Evolutionary conservation across 225 moss, liverwort and hornwort genomes (phyloP).

Genomic region (Bryoerythrophyllum caledonicum): DNA sequence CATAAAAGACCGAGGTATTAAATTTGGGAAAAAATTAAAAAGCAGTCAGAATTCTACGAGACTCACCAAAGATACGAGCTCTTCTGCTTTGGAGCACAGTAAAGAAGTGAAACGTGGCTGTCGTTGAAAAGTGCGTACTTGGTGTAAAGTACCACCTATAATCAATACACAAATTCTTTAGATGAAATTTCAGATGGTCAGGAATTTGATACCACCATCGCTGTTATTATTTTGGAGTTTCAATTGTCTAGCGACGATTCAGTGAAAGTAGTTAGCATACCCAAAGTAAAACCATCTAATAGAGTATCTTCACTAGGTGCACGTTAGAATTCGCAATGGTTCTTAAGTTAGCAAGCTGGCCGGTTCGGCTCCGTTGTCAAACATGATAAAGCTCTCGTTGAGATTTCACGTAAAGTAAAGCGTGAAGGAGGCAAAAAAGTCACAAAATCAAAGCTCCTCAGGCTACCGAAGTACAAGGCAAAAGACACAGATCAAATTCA

Average conservation of each 20-base stretch:
- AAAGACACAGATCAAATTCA: not conserved
- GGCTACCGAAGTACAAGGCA: not conserved
- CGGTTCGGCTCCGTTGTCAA: slow-evolving; percentile 9
- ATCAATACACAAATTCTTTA: slow-evolving; percentile 24
- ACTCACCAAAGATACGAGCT: slow-evolving; percentile 54
- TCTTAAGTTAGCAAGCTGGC: slow-evolving; percentile 10
- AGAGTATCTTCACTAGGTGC: slow-evolving; percentile 4
- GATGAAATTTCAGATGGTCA: slow-evolving; percentile 14
- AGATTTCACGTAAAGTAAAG: not conserved
- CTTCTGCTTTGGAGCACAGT: slow-evolving; percentile 71
- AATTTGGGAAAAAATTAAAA: not conserved
- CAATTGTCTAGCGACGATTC: slow-evolving; percentile 2
- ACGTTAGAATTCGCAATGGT: slow-evolving; percentile 11
- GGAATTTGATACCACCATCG: not conserved
- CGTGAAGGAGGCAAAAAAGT: slow-evolving; percentile 10
- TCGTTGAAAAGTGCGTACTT: slow-evolving; percentile 84
- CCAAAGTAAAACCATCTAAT: not conserved
- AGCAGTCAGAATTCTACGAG: slow-evolving; percentile 7
- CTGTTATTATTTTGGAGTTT: not conserved
- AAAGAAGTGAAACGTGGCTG: slow-evolving; percentile 77
- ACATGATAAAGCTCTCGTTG: slow-evolving; percentile 4
- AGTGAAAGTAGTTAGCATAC: not conserved
- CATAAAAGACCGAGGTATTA: not conserved
- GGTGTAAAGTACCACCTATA: slow-evolving; percentile 72
- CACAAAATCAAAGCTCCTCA: not conserved